phyloP scores from a whole-genome alignment of 2,329 filamentous ascomycete genomes.

The Ascochyta koolunga region DNA sequence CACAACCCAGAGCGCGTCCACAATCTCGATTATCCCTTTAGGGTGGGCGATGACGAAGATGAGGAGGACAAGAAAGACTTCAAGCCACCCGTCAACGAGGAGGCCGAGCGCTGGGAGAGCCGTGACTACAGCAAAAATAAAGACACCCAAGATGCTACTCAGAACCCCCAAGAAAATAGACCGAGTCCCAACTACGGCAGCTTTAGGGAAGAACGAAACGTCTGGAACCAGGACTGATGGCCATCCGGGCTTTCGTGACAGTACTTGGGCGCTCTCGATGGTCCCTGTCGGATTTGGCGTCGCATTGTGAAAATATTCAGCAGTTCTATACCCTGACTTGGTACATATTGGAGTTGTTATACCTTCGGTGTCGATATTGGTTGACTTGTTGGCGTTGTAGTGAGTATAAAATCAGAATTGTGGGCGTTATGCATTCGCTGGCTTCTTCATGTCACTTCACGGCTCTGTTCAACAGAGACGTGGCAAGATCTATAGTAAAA shows the following conservation, averaged over 20 bases:
- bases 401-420: background rate
- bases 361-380: background rate
- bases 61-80: constrained; percentile 44
- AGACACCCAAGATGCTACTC: constrained; percentile 24
- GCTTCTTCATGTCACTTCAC: no score
- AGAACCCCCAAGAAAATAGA: constrained; percentile 14
- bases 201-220: constrained; percentile 51
- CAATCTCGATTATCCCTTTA: constrained; percentile 53
- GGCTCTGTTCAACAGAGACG: no score
- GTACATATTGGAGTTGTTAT: constrained; percentile 11
- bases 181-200: constrained; percentile 50
- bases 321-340: constrained; percentile 16
- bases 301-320: background rate
- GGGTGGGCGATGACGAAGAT: constrained; percentile 46
- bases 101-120: constrained; percentile 53
- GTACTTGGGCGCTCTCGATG: no score
- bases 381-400: background rate
- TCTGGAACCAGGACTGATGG: constrained; percentile 42
- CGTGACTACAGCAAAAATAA: constrained; percentile 37
- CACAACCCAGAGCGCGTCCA: constrained; percentile 53
- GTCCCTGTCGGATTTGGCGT: background rate
- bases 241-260: background rate
- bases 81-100: constrained; percentile 49
- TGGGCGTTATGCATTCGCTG: background rate
- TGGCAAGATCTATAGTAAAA: no score